Conservation (phyloP, 2,329 filamentous ascomycete species). For the Plenodomus tracheiphilus region DNA sequence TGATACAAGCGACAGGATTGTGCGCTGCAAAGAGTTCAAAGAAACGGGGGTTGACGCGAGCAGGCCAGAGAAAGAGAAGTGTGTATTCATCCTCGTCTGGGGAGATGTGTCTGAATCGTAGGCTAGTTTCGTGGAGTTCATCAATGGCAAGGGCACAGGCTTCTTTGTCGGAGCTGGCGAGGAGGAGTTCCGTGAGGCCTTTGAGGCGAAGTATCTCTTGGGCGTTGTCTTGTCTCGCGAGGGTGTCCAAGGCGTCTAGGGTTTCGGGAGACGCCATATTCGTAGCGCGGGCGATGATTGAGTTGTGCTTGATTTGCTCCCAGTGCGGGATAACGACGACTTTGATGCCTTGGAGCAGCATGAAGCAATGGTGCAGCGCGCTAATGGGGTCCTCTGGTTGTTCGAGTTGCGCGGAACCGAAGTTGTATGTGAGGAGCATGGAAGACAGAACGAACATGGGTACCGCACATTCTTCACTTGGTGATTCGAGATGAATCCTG, state of each 20-base stretch:
- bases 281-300: conserved; percentile 17
- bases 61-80: conserved; percentile 32
- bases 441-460: conserved; percentile 38
- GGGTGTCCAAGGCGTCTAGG: conserved; percentile 14
- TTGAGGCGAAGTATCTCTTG: conserved; percentile 27
- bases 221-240: conserved; percentile 15
- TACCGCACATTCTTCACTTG: conserved; percentile 22
- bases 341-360: conserved; percentile 30
- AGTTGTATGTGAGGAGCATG: conserved; percentile 33
- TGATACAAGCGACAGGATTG: conserved; percentile 33
- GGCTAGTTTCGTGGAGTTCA: conserved; percentile 24
- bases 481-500: conserved; percentile 25
- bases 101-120: conserved; percentile 20
- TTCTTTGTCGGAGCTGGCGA: conserved; percentile 22
- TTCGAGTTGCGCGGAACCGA: conserved; percentile 31
- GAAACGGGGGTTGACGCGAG: conserved; percentile 24
- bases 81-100: conserved; percentile 25
- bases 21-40: conserved; percentile 28
- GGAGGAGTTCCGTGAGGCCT: conserved; percentile 25
- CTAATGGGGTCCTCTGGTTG: conserved; percentile 32
- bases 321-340: conserved; percentile 30
- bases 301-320: conserved; percentile 22
- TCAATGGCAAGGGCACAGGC: conserved; percentile 27
- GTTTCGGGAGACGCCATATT: conserved; percentile 12
- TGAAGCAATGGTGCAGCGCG: conserved; percentile 34